These are phyloP conservation scores for Cornus kousa DNA, from an alignment of 148 eudicot species.

Conservation along the genomic window DNA sequence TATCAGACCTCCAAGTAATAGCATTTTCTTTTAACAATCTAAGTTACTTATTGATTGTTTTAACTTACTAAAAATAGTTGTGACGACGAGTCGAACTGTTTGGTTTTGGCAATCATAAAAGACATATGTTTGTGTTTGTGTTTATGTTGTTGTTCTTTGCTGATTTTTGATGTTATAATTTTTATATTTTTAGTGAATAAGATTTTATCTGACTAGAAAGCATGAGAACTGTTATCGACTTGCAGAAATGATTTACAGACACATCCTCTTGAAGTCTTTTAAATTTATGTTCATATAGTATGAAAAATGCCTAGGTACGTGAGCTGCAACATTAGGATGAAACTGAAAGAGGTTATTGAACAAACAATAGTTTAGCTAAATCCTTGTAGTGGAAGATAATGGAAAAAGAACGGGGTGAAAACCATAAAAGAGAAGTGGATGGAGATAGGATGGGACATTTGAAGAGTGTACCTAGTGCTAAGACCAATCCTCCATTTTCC, in stretches of 20 bases:
- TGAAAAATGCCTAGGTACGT: background rate
- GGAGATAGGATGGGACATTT: too few relatives aligned
- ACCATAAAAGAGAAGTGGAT: background rate
- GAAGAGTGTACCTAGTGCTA: background rate
- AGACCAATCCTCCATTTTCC: too few relatives aligned
- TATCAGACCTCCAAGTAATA: conserved; percentile 31
- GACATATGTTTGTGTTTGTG: background rate
- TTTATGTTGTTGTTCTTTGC: background rate
- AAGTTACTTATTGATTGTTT: background rate
- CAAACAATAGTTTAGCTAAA: background rate
- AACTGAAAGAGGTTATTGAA: background rate
- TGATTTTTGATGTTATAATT: background rate
- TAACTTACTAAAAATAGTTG: background rate
- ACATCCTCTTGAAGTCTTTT: background rate
- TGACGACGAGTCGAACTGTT: background rate
- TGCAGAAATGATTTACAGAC: background rate
- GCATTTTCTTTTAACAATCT: background rate
- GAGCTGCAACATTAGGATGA: background rate
- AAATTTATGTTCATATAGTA: background rate
- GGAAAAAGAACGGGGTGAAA: background rate
- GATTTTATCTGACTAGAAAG: background rate
- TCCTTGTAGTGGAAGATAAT: background rate
- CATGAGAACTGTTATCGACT: background rate
- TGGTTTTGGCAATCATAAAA: too few relatives aligned
- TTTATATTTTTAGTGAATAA: background rate